Evolutionary conservation across 352 stramenopile genomes (phyloP), one percentile per base, ranked within the genome.

Genomic region (Globisporangium viniferum): DNA sequence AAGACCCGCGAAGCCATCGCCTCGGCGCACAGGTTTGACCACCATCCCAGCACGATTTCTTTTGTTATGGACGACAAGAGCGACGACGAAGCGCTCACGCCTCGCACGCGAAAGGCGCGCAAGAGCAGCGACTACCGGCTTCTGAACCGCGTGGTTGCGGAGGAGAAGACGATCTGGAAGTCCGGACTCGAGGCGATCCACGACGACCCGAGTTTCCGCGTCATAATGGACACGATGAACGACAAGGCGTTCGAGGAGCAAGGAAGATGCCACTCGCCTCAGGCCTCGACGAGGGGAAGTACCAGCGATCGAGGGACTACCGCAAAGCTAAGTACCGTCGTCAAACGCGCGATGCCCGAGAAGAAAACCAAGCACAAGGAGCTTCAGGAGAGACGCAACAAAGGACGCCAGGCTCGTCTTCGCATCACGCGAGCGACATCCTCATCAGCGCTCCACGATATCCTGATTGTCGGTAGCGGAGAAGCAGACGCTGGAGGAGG

Each of bases 351-450:
- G 5, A 35, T 88, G 9, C 84, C 81, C 2, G 84, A 90, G 20
- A 82, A 83, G n/a, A 90, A 89, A 51, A 69, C 68, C 5, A 92
- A 89, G 57, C 77, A 92, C 65, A 82, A 80, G 9, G 81, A 77
- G 22, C 75, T 92, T 2, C 79, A 90, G 63, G 69, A 85, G 39
- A 78, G 84, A 22, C 80, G 84, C 1, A 79, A 89, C 67, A 80
- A 80, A 39, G 84, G 77, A 0, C 74, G 84, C 10, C 73, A 89
- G 12, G 77, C 88, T 33, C 84, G 81, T 0, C 73, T 88, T 54
- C 57, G 78, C 4, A 46, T 75, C 5, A 55, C 70, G 0, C 70
- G 74, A 41, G 59, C 54, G 10, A 60, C 54, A 4, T 59, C 67
- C 8, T 58, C 55, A 5, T 68, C 59, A 12, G 24, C 48, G 20